These are phyloP conservation scores for Kwoniella bestiolae DNA, from an alignment of 768 basidiomycete genomes.

Conservation along the genomic window DNA sequence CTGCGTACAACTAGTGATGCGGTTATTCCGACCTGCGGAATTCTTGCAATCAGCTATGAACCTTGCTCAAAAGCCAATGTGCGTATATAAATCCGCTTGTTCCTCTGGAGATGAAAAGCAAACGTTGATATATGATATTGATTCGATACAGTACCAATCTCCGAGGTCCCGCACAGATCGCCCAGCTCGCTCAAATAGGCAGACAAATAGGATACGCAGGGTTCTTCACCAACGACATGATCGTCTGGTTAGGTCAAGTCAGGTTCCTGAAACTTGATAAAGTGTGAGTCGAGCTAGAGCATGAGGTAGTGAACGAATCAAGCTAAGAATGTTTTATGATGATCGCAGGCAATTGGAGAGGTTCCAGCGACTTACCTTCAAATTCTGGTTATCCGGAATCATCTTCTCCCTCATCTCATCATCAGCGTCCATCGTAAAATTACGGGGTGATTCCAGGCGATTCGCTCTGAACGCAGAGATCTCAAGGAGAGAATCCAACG, in stretches of 20 bases:
- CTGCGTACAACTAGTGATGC: too few species aligned
- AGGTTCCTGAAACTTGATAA: slow-evolving; percentile 49
- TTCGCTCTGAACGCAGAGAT: slow-evolving; percentile 38
- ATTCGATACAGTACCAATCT: slow-evolving; percentile 29
- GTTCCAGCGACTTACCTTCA: slow-evolving; percentile 70
- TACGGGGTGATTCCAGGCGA: slow-evolving; percentile 50
- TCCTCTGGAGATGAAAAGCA: too few species aligned
- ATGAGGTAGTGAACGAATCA: too few species aligned
- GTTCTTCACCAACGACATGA: slow-evolving; percentile 78
- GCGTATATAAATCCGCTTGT: too few species aligned
- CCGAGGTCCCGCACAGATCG: slow-evolving; percentile 57
- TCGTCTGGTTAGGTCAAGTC: slow-evolving; percentile 75
- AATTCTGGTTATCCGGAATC: slow-evolving; percentile 88
- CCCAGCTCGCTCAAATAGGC: slow-evolving; percentile 77
- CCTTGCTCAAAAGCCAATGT: slow-evolving; percentile 60
- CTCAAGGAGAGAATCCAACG: slow-evolving; percentile 40
- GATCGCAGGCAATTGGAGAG: slow-evolving; percentile 68
- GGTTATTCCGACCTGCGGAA: slow-evolving; percentile 90
- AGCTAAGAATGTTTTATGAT: too few species aligned
- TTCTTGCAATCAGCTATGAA: slow-evolving; percentile 88
- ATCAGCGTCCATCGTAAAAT: slow-evolving; percentile 45
- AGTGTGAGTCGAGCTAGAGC: slow-evolving; percentile 48
- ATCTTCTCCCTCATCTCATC: slow-evolving; percentile 70
- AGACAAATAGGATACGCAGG: slow-evolving; percentile 87
- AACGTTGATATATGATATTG: too few species aligned